These are phyloP conservation scores for Fusarium phyllophilum DNA, from an alignment of 2,329 filamentous ascomycete species.

Conservation along the genomic window DNA sequence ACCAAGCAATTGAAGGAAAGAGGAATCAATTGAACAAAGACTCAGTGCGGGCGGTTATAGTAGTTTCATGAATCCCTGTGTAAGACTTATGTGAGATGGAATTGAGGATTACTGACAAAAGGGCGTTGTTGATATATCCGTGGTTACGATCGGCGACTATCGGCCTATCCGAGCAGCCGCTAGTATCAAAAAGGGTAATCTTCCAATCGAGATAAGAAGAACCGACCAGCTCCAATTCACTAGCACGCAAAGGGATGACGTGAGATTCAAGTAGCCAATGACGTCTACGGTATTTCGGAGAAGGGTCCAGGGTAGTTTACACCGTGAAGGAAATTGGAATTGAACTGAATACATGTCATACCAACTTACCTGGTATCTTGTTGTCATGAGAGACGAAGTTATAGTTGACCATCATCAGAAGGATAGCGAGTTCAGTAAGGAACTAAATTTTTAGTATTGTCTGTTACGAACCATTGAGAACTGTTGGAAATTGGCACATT, in stretches of 20 bases:
- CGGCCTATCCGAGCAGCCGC: constrained; percentile 7
- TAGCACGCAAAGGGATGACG: not conserved
- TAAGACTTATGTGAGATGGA: constrained; percentile 7
- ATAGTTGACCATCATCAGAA: not conserved
- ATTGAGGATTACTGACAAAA: not conserved
- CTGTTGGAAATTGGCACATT: not conserved
- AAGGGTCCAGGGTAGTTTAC: constrained; percentile 6
- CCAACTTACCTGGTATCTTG: not conserved
- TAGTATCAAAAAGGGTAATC: not conserved
- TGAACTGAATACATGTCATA: not conserved
- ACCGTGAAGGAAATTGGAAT: constrained; percentile 3
- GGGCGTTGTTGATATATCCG: not conserved
- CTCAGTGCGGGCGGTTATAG: too few relatives aligned
- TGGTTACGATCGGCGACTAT: constrained; percentile 5
- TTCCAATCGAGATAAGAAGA: not conserved
- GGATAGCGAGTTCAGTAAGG: not conserved
- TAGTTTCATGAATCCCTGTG: not conserved
- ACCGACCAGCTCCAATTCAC: not conserved
- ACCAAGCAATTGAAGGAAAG: not conserved
- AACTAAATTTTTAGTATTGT: not conserved
- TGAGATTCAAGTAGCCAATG: constrained; percentile 19
- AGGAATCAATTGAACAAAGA: not conserved
- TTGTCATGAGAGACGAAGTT: not conserved
- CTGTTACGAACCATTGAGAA: not conserved
- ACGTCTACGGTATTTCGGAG: not conserved